Evolutionary conservation across 106 monocot species (phyloP), one percentile per base, ranked within the genome.

Genomic region (Dendrobium nobile): DNA sequence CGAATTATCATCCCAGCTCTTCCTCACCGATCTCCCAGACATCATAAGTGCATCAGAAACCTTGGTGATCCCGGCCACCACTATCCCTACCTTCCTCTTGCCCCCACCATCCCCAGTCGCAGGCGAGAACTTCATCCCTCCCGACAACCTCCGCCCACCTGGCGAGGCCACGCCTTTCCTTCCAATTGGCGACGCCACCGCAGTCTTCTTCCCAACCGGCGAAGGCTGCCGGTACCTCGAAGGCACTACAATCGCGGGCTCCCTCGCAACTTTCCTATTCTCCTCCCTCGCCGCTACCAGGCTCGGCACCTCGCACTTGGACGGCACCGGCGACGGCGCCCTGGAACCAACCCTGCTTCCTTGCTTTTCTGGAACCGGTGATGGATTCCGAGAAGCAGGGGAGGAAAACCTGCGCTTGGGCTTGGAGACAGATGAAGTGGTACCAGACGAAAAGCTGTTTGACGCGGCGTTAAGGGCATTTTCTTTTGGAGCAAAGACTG

Each of bases 201-300:
- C 88, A 37, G 82, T 80, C 78, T 79, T 87, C 87, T 89, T 78
- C 42, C 79, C 87, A 0, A 78, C 83, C 0, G 95, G 95, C 0
- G 93, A 93, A 2, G 95, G 95, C 74, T 95, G 92, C 72, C 99
- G 80, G 83, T 93, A 99, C 91, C 99, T 88, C 17, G 95, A 95
- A 10, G 99, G 95, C 27, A 99, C 99, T 10, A 99, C 84, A 28
- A 99, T 99, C 9, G 93, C 92, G 8, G 95, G 90, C 82, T 95
- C 95, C 80, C 84, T 92, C 48, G 91, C 82, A 44, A n/a, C 48
- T 61, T 78, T 85, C 73, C 95, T 59, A 41, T 90, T 95, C 78
- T 99, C 99, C 82, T 99, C 99, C 87, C 86, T 93, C 40, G 99
- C 99, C 1, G 85, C 90, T 15, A 86, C 80, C n/a, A 99, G 83